Conservation (phyloP, 495 filamentous ascomycete species). For the Staphylotrichum tortipilum region DNA sequence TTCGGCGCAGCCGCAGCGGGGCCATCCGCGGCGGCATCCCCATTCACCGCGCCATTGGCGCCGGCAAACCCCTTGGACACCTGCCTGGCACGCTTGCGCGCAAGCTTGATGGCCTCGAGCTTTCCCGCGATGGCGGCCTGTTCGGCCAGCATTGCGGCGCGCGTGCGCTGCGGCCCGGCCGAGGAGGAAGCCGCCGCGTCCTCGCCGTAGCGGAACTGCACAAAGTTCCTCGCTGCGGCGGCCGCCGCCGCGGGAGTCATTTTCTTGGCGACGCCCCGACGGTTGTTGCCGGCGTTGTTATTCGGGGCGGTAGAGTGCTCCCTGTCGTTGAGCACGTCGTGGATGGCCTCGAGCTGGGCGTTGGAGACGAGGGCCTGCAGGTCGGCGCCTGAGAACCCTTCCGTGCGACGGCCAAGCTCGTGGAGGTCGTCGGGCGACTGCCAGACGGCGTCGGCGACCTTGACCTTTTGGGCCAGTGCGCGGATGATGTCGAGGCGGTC, state of each 20-base stretch:
- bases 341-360: conserved; percentile 92
- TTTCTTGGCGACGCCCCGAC: conserved; percentile 9
- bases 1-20: conserved; percentile 22
- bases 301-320: conserved; percentile 16
- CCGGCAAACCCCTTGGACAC: conserved; percentile 35
- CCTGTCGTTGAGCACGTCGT: conserved; percentile 71
- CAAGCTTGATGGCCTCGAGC: conserved; percentile 61
- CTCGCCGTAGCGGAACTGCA: conserved; percentile 75
- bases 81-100: conserved; percentile 52
- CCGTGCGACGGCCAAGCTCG: conserved; percentile 68
- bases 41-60: conserved; percentile 17
- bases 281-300: conserved; percentile 25
- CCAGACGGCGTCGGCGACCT: conserved; percentile 53
- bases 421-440: conserved; percentile 39
- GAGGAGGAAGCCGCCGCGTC: conserved; percentile 37
- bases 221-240: conserved; percentile 45
- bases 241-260: neutral
- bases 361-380: conserved; percentile 93
- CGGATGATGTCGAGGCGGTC: conserved; percentile 82
- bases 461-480: conserved; percentile 71
- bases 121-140: conserved; percentile 65
- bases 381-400: conserved; percentile 93
- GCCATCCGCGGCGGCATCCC: neutral
- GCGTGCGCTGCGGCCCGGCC: conserved; percentile 32
- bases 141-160: conserved; percentile 61